A percentile compares a stretch with the other conserved stretches of the same genome.
Evolutionary conservation across 441 rosid species (phyloP).

Genomic region (Mallotus japonicus): DNA sequence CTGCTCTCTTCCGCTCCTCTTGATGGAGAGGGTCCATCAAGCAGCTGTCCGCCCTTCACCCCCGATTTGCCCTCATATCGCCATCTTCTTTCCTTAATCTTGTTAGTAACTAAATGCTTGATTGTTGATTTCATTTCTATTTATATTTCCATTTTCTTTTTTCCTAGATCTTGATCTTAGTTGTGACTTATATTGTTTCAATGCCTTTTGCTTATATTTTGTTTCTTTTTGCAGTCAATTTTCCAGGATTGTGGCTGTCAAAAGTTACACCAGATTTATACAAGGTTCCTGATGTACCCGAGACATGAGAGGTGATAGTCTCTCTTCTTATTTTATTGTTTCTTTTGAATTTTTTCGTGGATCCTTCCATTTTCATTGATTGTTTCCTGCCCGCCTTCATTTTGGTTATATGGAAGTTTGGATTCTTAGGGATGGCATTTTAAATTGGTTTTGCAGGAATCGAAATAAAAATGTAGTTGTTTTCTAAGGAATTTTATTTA

Average conservation of each 20-base stretch:
- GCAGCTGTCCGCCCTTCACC: too few species aligned
- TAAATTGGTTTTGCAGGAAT: constrained; percentile 20
- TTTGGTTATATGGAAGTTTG: not conserved
- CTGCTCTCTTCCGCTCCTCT: too few species aligned
- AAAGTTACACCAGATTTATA: constrained; percentile 53
- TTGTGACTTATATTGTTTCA: not conserved
- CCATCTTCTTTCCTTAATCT: not conserved
- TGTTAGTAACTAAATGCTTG: not conserved
- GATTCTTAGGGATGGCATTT: not conserved
- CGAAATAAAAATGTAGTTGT: constrained; percentile 2
- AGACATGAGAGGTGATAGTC: constrained; percentile 39
- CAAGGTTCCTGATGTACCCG: constrained; percentile 48
- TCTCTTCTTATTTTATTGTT: not conserved
- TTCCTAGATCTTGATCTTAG: not conserved
- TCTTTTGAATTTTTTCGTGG: not conserved
- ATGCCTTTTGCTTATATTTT: not conserved
- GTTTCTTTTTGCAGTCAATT: constrained; percentile 40
- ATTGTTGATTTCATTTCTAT: not conserved
- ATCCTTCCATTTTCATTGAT: not conserved
- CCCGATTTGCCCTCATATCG: too few species aligned
- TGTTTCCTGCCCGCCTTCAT: not conserved
- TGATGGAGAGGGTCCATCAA: too few species aligned
- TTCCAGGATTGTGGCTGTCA: constrained; percentile 57
- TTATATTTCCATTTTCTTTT: not conserved
- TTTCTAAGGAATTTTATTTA: constrained; percentile 14